Base-by-base conservation (phyloP, 129 eudicot species). In the Logfia minima region DNA sequence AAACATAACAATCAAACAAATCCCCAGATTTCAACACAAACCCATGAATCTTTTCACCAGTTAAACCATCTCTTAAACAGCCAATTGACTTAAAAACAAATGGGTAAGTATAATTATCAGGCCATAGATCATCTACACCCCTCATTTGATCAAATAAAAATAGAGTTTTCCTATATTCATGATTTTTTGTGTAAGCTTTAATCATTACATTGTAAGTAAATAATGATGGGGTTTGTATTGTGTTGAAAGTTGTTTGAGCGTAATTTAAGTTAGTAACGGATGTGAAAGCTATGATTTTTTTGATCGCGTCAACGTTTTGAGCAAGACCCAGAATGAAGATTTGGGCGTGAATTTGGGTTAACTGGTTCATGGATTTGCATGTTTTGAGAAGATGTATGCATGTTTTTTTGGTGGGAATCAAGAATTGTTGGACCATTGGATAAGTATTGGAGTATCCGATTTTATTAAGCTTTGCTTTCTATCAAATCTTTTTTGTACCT, bases 21-120 rank as follows among this genome's bases (percentile, higher is more conserved):
- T 43, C 83, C 79, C 92, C 96, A 60, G 76, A 76, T 81, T 82
- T 90, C 78, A 90, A 61, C 51, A 83, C 89, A 81, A 71, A 82
- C 74, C 90, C 96, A 74, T 88, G 96, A 86, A 88, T 59, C 89
- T 82, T 87, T 77, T 82, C 77, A 29, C 92, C 96, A 14, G 23
- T 58, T 4, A 5, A 48, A 72, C 24, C 85, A 61, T 64, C 80
- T 59, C 61, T 41, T 68, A 86, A 83, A 17, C 75, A 71, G 19
- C 82, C 87, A 75, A 88, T 41, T 10, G 92, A 87, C 78, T 90
- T 90, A 64, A 77, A 86, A 45, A 88, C 92, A 77, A 90, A 90
- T 7, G 96, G 96, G 76, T 85, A 90, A 8, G 92, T 90, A 66
- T 81, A 90, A 80, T 90, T 90, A 85, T 87, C 96, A 18, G 90